Percentiles rank a stretch among this genome's conserved stretches.
These are phyloP conservation scores for Spathaspora sp. DNA, from an alignment of 1,139 yeast genomes.

Conservation along the genomic window DNA sequence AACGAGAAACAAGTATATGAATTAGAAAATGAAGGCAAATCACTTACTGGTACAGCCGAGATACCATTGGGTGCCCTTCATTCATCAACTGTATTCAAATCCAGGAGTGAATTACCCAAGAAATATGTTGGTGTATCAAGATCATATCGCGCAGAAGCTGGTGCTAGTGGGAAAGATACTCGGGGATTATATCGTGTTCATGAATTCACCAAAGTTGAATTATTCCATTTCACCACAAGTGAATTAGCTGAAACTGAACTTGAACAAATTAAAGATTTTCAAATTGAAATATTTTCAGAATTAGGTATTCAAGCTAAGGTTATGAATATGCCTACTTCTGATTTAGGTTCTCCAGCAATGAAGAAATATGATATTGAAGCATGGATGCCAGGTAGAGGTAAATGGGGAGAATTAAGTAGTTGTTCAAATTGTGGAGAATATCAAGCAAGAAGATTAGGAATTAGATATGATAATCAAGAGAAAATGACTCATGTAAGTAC, in stretches of 20 bases:
- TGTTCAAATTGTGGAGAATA: conserved; percentile 91
- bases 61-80: conserved; percentile 83
- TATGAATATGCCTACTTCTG: conserved; percentile 85
- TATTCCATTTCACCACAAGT: conserved; percentile 72
- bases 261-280: conserved; percentile 62
- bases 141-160: conserved; percentile 95
- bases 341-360: conserved; percentile 90
- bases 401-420: conserved; percentile 92
- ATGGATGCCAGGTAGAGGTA: conserved; percentile 96
- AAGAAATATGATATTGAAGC: conserved; percentile 94
- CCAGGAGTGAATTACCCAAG: conserved; percentile 41
- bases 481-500: conserved; percentile 67
- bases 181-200: conserved; percentile 93
- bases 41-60: conserved; percentile 94
- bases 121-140: conserved; percentile 81
- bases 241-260: conserved; percentile 51
- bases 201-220: conserved; percentile 95
- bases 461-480: conserved; percentile 40
- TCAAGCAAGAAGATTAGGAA: conserved; percentile 81
- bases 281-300: conserved; percentile 58
- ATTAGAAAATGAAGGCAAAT: conserved; percentile 50
- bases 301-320: conserved; percentile 82
- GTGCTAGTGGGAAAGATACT: conserved; percentile 92
- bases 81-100: conserved; percentile 26
- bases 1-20: conserved; percentile 84